Evolutionary conservation across 495 filamentous ascomycete species (phyloP).

Genomic region (Penicillium maclennaniae): DNA sequence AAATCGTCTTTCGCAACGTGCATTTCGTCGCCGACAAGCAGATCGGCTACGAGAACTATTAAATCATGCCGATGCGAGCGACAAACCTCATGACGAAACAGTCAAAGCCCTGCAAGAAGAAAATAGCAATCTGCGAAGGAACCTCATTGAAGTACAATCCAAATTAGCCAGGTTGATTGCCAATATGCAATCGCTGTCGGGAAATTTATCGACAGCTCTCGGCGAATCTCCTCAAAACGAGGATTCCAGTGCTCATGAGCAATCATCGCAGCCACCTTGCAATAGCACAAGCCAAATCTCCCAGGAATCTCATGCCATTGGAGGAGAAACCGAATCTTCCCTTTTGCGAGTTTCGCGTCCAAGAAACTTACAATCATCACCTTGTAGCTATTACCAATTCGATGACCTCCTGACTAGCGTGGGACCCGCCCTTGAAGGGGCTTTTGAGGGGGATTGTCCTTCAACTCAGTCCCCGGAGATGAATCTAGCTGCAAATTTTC

Average conservation of each 20-base stretch:
- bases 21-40: neutral
- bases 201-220: neutral
- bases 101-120: conserved; percentile 7
- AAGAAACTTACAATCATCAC: neutral
- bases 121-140: conserved; percentile 1
- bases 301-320: neutral
- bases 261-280: neutral
- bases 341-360: neutral
- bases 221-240: neutral
- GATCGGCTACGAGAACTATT: conserved; percentile 5
- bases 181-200: conserved; percentile 1
- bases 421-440: neutral
- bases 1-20: neutral
- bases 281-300: neutral
- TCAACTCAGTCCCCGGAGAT: neutral
- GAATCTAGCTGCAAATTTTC: neutral
- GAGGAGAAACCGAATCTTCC: neutral
- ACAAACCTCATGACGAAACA: conserved; percentile 6
- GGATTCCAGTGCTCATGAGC: neutral
- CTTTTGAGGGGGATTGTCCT: neutral
- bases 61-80: conserved; percentile 6
- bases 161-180: conserved; percentile 2
- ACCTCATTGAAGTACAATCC: conserved; percentile 3
- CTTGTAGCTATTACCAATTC: neutral
- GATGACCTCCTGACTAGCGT: neutral